These are phyloP conservation scores for Rhododendron kiyosumense DNA, from an alignment of 148 eudicot species.

Conservation along the genomic window DNA sequence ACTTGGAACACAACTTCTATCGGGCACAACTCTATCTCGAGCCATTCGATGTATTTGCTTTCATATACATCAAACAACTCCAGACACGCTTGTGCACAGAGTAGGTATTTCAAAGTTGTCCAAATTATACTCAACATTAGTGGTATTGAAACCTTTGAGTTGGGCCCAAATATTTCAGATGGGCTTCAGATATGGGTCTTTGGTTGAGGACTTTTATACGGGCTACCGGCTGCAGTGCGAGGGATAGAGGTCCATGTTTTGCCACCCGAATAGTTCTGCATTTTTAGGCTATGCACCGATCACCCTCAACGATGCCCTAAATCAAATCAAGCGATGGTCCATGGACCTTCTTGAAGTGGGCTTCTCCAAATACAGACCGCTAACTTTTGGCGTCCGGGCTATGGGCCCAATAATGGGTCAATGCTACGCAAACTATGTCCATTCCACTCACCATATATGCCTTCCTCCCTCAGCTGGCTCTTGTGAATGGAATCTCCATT, in stretches of 20 bases:
- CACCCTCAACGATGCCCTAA: conserved; percentile 33
- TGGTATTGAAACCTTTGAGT: no score
- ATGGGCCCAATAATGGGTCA: conserved; percentile 43
- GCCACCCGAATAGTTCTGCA: conserved; percentile 44
- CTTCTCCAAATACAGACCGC: conserved; percentile 32
- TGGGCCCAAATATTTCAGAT: conserved; percentile 24
- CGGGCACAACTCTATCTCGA: no score
- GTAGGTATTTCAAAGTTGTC: background rate
- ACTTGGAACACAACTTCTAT: no score
- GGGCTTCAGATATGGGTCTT: conserved; percentile 61
- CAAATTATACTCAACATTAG: background rate
- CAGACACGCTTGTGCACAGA: no score
- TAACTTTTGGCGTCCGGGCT: conserved; percentile 35
- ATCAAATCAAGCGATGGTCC: conserved; percentile 49
- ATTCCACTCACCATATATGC: conserved; percentile 52
- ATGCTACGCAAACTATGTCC: conserved; percentile 28
- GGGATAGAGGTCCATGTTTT: conserved; percentile 51
- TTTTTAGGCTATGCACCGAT: conserved; percentile 55
- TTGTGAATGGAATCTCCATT: no score
- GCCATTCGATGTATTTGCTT: no score
- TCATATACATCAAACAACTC: no score
- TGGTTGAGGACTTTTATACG: conserved; percentile 53
- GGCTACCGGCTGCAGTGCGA: conserved; percentile 49
- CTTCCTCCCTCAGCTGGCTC: conserved; percentile 7
- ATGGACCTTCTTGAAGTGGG: conserved; percentile 41